These are phyloP conservation scores for Trichoderma sp. DNA, from an alignment of 2,329 filamentous ascomycete genomes.

Conservation along the genomic window DNA sequence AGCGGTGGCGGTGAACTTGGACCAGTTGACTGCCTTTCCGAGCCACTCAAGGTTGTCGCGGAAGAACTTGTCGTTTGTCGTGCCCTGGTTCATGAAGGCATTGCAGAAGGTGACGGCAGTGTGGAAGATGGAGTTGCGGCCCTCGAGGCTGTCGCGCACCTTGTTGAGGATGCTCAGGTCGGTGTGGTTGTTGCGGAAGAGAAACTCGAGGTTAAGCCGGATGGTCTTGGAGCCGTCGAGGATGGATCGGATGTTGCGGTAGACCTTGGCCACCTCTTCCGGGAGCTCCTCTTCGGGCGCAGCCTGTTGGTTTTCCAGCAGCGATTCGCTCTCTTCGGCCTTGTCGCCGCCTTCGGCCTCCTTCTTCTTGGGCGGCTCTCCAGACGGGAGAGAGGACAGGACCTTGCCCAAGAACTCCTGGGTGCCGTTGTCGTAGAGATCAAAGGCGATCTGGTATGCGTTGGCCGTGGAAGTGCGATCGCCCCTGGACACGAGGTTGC, in stretches of 20 bases:
- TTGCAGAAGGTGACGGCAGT: slow-evolving; percentile 97
- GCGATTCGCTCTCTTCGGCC: slow-evolving; percentile 50
- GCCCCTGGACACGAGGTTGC: slow-evolving; percentile 76
- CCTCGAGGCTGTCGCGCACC: slow-evolving; percentile 91
- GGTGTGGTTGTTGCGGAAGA: slow-evolving; percentile 92
- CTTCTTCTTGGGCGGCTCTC: slow-evolving; percentile 45
- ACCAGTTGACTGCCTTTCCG: slow-evolving; percentile 98
- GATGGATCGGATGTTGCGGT: slow-evolving; percentile 65
- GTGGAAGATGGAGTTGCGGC: slow-evolving; percentile 97
- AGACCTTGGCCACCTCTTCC: slow-evolving; percentile 58
- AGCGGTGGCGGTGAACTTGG: slow-evolving; percentile 96
- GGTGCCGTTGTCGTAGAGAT: slow-evolving; percentile 97
- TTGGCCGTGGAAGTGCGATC: slow-evolving; percentile 78
- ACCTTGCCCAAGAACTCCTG: slow-evolving; percentile 95
- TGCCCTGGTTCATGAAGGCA: slow-evolving; percentile 98
- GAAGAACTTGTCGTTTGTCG: slow-evolving; percentile 98
- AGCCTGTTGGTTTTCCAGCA: slow-evolving; percentile 54
- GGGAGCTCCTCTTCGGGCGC: slow-evolving; percentile 58
- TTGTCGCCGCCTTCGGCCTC: slow-evolving; percentile 49
- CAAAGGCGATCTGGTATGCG: slow-evolving; percentile 97
- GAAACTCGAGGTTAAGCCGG: slow-evolving; percentile 91
- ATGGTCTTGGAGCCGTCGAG: slow-evolving; percentile 92
- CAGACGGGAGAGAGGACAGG: slow-evolving; percentile 72
- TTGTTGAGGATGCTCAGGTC: slow-evolving; percentile 94
- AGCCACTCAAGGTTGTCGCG: slow-evolving; percentile 97